phyloP scores from a whole-genome alignment of 108 stramenopile species.

The Stephanodiscus minutulus region DNA sequence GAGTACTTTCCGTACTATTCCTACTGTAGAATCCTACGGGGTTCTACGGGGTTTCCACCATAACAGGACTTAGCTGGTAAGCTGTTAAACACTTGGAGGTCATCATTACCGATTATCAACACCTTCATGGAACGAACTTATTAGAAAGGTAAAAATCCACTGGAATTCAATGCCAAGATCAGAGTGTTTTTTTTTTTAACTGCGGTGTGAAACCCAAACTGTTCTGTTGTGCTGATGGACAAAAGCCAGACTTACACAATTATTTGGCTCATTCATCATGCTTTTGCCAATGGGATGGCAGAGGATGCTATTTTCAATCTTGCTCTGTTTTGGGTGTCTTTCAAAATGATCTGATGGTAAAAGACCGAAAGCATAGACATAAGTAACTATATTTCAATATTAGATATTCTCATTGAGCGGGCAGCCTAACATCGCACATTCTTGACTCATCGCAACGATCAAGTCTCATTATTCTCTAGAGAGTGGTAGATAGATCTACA shows the following conservation, averaged over 20 bases:
- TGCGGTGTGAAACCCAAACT: conserved; percentile 57
- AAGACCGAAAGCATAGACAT: too few species aligned
- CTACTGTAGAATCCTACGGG: too few species aligned
- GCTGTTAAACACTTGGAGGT: too few species aligned
- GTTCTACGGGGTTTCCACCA: too few species aligned
- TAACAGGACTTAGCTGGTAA: too few species aligned
- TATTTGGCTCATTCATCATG: too few species aligned
- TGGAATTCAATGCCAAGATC: conserved; percentile 26
- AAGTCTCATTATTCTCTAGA: not conserved
- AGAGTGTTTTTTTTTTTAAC: conserved; percentile 16
- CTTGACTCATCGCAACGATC: not conserved
- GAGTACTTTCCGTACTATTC: too few species aligned
- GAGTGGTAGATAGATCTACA: not conserved
- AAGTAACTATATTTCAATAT: too few species aligned
- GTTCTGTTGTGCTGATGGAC: conserved; percentile 74
- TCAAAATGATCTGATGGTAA: not conserved
- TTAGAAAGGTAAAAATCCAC: conserved; percentile 40
- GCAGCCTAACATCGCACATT: not conserved
- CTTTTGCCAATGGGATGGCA: too few species aligned
- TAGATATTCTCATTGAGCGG: too few species aligned
- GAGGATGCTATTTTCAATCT: too few species aligned
- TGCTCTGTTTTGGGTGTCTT: not conserved
- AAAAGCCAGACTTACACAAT: conserved; percentile 83
- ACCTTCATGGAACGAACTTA: conserved; percentile 71
- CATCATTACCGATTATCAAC: conserved; percentile 78